Conservation (phyloP, 495 filamentous ascomycete species). For the Hypoxylon perforatum region DNA sequence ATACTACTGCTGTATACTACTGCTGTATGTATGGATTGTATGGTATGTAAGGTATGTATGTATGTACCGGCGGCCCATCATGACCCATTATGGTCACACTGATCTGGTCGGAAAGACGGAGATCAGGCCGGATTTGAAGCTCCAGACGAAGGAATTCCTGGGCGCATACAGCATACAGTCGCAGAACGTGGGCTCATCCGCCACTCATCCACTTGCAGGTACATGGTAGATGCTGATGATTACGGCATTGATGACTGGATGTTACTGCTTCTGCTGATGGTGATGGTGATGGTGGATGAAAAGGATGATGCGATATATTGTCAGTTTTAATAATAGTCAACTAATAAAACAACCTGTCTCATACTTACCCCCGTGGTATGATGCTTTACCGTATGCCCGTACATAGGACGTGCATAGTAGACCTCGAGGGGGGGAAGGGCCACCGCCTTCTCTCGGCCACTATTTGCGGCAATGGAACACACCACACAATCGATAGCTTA, state of each 20-base stretch:
- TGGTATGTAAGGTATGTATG: too few species aligned
- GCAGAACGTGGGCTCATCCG: constrained; percentile 22
- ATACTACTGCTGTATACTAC: constrained; percentile 7
- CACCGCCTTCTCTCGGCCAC: too few species aligned
- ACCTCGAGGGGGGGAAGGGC: too few species aligned
- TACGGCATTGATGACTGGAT: not conserved
- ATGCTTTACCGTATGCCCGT: not conserved
- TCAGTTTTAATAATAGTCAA: constrained; percentile 38
- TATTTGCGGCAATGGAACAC: too few species aligned
- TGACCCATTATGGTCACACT: constrained; percentile 32
- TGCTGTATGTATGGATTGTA: too few species aligned
- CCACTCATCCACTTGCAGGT: constrained; percentile 16
- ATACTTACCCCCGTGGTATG: constrained; percentile 18
- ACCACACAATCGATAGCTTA: constrained; percentile 1
- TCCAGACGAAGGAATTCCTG: constrained; percentile 31
- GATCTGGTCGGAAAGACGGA: constrained; percentile 44
- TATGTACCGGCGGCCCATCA: constrained; percentile 22
- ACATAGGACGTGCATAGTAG: too few species aligned
- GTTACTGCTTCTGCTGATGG: constrained; percentile 8
- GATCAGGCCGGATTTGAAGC: constrained; percentile 42
- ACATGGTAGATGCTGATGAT: constrained; percentile 10
- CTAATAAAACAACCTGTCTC: constrained; percentile 10
- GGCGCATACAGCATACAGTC: constrained; percentile 20
- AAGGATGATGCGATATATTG: constrained; percentile 36
- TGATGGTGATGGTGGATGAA: constrained; percentile 19